A percentile compares a stretch with the other conserved stretches of the same genome.
Conservation (phyloP, 1,139 yeast genomes). For the Debaryomycetaceae sp. region DNA sequence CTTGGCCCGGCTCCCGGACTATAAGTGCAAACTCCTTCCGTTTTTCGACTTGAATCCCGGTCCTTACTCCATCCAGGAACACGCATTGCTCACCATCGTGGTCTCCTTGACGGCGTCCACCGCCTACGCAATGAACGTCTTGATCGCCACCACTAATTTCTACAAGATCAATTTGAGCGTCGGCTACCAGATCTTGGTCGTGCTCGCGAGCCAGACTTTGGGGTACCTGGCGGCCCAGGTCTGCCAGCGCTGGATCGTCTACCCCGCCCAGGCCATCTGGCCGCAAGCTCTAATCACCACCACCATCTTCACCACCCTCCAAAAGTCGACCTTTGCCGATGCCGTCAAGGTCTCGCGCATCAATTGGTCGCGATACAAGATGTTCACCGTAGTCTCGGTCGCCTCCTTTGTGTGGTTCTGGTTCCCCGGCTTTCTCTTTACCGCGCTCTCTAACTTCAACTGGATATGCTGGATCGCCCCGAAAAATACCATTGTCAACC, state of each 20-base stretch:
- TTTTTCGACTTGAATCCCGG: slow-evolving; percentile 27
- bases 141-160: slow-evolving; percentile 13
- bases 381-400: slow-evolving; percentile 10
- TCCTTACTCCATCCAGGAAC: slow-evolving; percentile 12
- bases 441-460: slow-evolving; percentile 16
- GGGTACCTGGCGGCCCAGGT: slow-evolving; percentile 15
- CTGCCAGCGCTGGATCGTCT: slow-evolving; percentile 13
- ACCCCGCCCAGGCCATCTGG: slow-evolving; percentile 16
- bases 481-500: slow-evolving; percentile 18
- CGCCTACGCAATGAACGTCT: slow-evolving; percentile 11
- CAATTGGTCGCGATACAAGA: slow-evolving; percentile 11
- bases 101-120: slow-evolving; percentile 10
- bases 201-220: slow-evolving; percentile 11
- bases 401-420: slow-evolving; percentile 12
- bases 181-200: slow-evolving; percentile 13
- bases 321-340: slow-evolving; percentile 7
- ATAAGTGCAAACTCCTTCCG: slow-evolving; percentile 9
- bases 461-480: slow-evolving; percentile 36
- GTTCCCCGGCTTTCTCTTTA: slow-evolving; percentile 11
- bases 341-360: slow-evolving; percentile 6
- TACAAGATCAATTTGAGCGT: slow-evolving; percentile 31
- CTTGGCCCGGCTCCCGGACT: slow-evolving; percentile 12
- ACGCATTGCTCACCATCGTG: slow-evolving; percentile 9
- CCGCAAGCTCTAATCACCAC: slow-evolving; percentile 15
- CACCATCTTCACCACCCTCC: slow-evolving; percentile 14